A percentile compares a stretch with the other conserved stretches of the same genome.
Evolutionary conservation across 1,284 basidiomycete species (phyloP).

Genomic region (Austroboletus novae-zelandiae): DNA sequence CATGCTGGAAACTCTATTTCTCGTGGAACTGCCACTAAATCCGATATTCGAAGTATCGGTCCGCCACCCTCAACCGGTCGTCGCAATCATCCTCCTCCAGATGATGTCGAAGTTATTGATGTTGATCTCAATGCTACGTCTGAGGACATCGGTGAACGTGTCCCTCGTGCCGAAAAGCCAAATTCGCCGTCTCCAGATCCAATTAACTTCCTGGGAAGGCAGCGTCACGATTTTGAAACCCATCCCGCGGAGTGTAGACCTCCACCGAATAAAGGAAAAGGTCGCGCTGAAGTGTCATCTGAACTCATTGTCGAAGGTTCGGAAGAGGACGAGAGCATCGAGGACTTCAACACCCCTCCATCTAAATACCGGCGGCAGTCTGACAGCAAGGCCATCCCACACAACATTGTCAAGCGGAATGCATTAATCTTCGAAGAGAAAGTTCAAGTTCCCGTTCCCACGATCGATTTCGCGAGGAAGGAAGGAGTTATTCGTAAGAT

Average conservation of each 20-base stretch:
- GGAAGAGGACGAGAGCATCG: slow-evolving; percentile 25
- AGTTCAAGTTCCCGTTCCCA: neutral
- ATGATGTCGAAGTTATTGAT: slow-evolving; percentile 21
- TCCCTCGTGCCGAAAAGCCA: slow-evolving; percentile 7
- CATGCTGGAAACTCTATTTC: neutral
- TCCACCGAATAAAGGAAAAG: slow-evolving; percentile 25
- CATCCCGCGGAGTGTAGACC: slow-evolving; percentile 10
- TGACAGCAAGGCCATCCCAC: slow-evolving; percentile 19
- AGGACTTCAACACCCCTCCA: slow-evolving; percentile 16
- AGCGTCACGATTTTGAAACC: slow-evolving; percentile 24
- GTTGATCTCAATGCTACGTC: slow-evolving; percentile 7
- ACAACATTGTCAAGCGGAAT: slow-evolving; percentile 11
- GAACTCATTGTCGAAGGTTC: slow-evolving; percentile 15
- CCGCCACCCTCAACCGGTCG: neutral
- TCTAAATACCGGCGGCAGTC: neutral
- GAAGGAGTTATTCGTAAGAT: slow-evolving; percentile 12
- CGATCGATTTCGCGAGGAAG: slow-evolving; percentile 10
- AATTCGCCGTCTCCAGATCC: slow-evolving; percentile 29
- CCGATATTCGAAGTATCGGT: slow-evolving; percentile 24
- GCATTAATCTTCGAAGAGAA: neutral
- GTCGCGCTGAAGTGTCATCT: slow-evolving; percentile 8
- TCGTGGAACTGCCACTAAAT: slow-evolving; percentile 8
- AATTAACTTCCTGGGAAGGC: neutral
- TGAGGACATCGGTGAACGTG: slow-evolving; percentile 25
- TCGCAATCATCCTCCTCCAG: neutral